Evolutionary conservation across 805 yeast species (phyloP).

Genomic region (Starmerella asiatica): DNA sequence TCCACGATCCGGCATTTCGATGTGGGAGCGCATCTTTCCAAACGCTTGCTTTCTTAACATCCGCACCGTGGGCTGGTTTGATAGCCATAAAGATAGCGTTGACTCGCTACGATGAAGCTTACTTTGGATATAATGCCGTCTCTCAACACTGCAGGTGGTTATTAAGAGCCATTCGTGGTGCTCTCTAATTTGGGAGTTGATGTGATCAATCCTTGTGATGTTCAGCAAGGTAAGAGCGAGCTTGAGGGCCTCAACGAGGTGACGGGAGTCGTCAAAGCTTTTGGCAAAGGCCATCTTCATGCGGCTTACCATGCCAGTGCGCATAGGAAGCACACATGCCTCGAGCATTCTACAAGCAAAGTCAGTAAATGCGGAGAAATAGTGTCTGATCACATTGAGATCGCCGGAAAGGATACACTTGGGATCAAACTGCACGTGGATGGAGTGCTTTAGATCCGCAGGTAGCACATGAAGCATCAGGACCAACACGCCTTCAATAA

Average conservation of each 20-base stretch:
- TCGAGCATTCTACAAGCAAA: conserved; percentile 56
- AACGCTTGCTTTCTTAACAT: background rate
- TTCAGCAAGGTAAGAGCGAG: conserved; percentile 71
- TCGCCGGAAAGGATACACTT: conserved; percentile 52
- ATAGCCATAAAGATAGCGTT: background rate
- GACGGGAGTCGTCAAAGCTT: conserved; percentile 34
- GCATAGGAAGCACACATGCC: conserved; percentile 90
- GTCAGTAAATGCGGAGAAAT: background rate
- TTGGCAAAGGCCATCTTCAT: conserved; percentile 48
- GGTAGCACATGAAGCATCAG: conserved; percentile 67
- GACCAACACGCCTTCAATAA: conserved; percentile 66
- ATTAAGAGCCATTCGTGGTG: conserved; percentile 72
- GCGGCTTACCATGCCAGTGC: conserved; percentile 78
- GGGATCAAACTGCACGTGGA: conserved; percentile 61
- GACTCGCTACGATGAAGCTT: background rate
- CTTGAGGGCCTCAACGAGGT: conserved; percentile 61
- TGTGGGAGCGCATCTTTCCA: background rate
- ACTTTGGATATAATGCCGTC: conserved; percentile 43
- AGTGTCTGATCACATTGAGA: conserved; percentile 45
- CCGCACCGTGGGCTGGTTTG: background rate
- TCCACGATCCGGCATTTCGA: no score
- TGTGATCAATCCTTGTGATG: conserved; percentile 89
- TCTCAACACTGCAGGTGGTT: conserved; percentile 79
- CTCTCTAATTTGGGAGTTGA: conserved; percentile 83
- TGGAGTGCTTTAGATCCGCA: conserved; percentile 51